These are phyloP conservation scores for Medicago ruthenica DNA, from an alignment of 306 rosid species.

Conservation along the genomic window DNA sequence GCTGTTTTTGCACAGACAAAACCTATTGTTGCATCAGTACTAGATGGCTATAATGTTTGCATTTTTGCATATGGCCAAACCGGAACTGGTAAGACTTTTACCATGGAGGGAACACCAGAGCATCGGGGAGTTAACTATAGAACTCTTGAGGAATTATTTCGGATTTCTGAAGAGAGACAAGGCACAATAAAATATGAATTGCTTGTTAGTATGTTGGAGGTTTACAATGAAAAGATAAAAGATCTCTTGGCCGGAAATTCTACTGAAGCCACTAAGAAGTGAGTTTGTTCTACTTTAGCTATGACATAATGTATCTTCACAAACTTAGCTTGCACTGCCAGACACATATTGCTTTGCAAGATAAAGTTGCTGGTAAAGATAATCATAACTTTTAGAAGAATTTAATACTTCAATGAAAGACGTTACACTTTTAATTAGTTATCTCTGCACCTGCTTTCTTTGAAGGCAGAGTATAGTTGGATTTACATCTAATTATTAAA, in stretches of 20 bases:
- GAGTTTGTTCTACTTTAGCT: slow-evolving; percentile 45
- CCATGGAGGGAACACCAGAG: slow-evolving; percentile 92
- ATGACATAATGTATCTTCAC: neutral
- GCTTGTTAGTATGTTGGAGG: slow-evolving; percentile 92
- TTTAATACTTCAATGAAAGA: neutral
- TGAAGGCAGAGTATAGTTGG: neutral
- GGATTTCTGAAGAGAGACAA: slow-evolving; percentile 67
- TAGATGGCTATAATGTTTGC: slow-evolving; percentile 93
- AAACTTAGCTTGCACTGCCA: neutral
- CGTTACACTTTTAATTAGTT: neutral
- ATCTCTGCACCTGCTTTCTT: slow-evolving; percentile 8
- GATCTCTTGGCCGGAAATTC: slow-evolving; percentile 79
- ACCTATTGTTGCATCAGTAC: slow-evolving; percentile 81
- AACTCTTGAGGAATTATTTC: slow-evolving; percentile 80
- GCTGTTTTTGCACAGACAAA: slow-evolving; percentile 81
- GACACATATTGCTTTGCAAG: slow-evolving; percentile 6
- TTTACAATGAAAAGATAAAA: slow-evolving; percentile 89
- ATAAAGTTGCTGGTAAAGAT: neutral
- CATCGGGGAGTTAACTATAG: slow-evolving; percentile 92
- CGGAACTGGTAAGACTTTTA: slow-evolving; percentile 94
- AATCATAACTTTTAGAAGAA: neutral
- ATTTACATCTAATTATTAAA: slow-evolving; percentile 13
- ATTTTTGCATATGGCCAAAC: slow-evolving; percentile 98
- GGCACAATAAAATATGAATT: slow-evolving; percentile 69
- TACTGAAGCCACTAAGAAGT: slow-evolving; percentile 75